phyloP scores from a whole-genome alignment of 2,329 filamentous ascomycete species.

The Alternaria gaisen region DNA sequence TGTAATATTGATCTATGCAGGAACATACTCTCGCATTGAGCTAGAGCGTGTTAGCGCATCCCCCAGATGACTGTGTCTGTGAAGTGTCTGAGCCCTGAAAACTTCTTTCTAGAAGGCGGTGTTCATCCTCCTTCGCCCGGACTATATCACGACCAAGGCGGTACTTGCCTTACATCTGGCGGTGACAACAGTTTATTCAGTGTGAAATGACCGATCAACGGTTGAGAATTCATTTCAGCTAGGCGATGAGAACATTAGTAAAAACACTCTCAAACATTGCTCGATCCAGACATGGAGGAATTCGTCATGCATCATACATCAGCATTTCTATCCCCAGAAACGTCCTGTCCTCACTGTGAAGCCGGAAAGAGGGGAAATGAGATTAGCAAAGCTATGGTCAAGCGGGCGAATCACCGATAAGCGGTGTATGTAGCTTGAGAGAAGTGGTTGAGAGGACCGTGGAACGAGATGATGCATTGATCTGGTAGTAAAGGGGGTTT shows the following conservation, averaged over 20 bases:
- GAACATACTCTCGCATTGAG: conserved; percentile 2
- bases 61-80: neutral
- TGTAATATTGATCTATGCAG: conserved; percentile 8
- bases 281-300: neutral
- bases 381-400: neutral
- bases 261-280: neutral
- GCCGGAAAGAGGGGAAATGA: neutral
- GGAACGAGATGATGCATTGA: neutral
- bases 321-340: neutral
- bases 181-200: neutral
- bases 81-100: neutral
- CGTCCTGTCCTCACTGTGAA: neutral
- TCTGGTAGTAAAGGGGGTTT: neutral
- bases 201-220: neutral
- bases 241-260: no score
- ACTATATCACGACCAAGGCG: neutral
- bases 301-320: neutral
- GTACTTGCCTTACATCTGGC: neutral
- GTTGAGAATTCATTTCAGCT: neutral
- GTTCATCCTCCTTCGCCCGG: neutral
- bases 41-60: neutral
- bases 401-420: neutral
- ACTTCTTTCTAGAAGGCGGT: neutral
- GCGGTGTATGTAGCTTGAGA: neutral
- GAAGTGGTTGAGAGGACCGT: neutral